Base-by-base conservation (phyloP, 768 basidiomycete genomes). In the Amanita subjunquillea region DNA sequence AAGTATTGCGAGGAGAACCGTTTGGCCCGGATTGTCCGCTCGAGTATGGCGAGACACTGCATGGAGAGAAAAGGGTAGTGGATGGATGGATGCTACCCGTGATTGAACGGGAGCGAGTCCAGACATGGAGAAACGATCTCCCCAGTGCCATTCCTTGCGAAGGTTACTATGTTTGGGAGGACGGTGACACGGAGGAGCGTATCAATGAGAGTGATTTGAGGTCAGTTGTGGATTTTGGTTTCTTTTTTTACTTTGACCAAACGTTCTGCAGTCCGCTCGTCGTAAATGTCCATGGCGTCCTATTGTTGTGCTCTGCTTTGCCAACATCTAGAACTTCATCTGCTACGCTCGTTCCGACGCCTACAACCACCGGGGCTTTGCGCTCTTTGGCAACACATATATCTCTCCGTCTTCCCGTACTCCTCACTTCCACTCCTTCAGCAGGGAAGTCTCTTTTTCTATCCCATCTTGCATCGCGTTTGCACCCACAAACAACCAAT, bases 391-490 rank as follows among this genome's bases (percentile, higher is more conserved):
- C 85, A 1, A 62, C 82, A 10, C 75, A 82, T 54, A 59, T 85
- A 2, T 85, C 85, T 1, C 72, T 82, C 38, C 80, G 85, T 3
- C 65, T 85, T 0, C 94, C 96, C 3, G 79, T 80, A 9, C 82
- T 99, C 12, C 64, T 99, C 13, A 87, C 91, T 1, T 91, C 93
- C 0, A 68, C 89, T 0, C 83, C 92, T 0, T 94, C 92, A 1
- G 82, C 90, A 1, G 96, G 96, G 47, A 98, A 98, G 63, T 80
- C 85, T 0, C 73, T 91, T 4, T 67, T 92, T 12, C 68, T 98
- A 23, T 74, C 81, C 12, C 81, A 96, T 58, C 80, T 98, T 29
- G 85, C 90, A 8, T 69, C 73, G 8, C 59, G 73, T 8, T 65
- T 97, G 9, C 74, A 82, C 61, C 84, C 90, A 0, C 70, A 69